Evolutionary conservation across 495 filamentous ascomycete genomes (phyloP).

Genomic region (Oleoguttula mirabilis): DNA sequence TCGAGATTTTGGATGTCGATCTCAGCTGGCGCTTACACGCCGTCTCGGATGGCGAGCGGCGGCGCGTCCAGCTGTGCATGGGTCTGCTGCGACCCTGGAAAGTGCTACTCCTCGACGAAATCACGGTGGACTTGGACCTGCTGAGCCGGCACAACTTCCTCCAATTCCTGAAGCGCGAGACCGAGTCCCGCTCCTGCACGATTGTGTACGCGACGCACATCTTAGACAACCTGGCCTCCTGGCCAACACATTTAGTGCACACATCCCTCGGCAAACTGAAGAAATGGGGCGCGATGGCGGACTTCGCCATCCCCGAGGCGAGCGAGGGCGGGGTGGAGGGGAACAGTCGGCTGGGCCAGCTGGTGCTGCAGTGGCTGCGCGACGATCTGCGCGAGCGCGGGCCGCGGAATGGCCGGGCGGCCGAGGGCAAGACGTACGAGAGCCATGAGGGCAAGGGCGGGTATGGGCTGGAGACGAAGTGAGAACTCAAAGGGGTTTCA

Average conservation of each 20-base stretch:
- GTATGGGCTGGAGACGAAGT: conserved; percentile 62
- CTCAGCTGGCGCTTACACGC: conserved; percentile 87
- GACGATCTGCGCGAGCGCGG: conserved; percentile 73
- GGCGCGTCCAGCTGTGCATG: conserved; percentile 92
- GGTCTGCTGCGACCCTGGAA: conserved; percentile 87
- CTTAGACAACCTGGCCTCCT: conserved; percentile 77
- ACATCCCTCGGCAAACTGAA: conserved; percentile 81
- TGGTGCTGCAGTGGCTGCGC: conserved; percentile 79
- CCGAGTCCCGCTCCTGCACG: conserved; percentile 65
- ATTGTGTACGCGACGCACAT: conserved; percentile 98
- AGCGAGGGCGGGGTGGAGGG: conserved; percentile 39
- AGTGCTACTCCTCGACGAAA: conserved; percentile 85
- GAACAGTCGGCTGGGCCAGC: conserved; percentile 65
- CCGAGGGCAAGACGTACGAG: conserved; percentile 59
- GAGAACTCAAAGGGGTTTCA: no score
- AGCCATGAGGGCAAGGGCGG: conserved; percentile 58
- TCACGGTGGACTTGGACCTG: conserved; percentile 92
- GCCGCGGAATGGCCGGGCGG: conserved; percentile 46
- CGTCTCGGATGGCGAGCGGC: conserved; percentile 80
- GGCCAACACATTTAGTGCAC: conserved; percentile 92
- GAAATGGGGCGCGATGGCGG: conserved; percentile 62
- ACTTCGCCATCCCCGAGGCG: conserved; percentile 34
- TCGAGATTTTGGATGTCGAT: conserved; percentile 85
- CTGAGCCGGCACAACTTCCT: conserved; percentile 75
- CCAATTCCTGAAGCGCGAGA: conserved; percentile 76